A percentile compares a stretch with the other conserved stretches of the same genome.
Conservation (phyloP, 1,284 basidiomycete genomes). For the Paramarasmius palmivorus region DNA sequence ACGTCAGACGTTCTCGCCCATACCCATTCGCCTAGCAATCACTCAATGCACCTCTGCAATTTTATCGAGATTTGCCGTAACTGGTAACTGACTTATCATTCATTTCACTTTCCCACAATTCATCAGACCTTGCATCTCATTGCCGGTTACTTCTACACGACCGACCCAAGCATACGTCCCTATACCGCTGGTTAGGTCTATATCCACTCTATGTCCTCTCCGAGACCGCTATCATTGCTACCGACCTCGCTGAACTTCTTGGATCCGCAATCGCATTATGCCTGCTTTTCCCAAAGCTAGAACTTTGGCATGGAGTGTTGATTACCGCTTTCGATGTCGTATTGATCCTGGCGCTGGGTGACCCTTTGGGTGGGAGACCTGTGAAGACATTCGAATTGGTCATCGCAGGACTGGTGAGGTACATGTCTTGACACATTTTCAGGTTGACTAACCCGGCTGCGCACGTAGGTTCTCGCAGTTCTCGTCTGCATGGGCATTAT, state of each 20-base stretch:
- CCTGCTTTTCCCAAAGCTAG: slow-evolving; percentile 79
- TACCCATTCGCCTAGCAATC: too few relatives aligned
- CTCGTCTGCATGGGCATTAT: too few relatives aligned
- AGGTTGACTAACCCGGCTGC: slow-evolving; percentile 1
- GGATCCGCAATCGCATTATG: slow-evolving; percentile 67
- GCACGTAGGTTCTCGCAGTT: too few relatives aligned
- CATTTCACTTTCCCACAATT: too few relatives aligned
- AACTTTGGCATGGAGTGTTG: slow-evolving; percentile 81
- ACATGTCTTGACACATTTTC: neutral
- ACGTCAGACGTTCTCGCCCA: neutral
- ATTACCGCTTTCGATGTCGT: slow-evolving; percentile 86
- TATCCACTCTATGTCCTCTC: slow-evolving; percentile 71
- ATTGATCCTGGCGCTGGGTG: slow-evolving; percentile 65
- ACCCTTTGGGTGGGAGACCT: slow-evolving; percentile 58
- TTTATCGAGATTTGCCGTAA: too few relatives aligned
- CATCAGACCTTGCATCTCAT: slow-evolving; percentile 74
- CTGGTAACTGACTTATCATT: neutral
- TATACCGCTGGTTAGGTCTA: slow-evolving; percentile 65
- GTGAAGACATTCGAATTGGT: slow-evolving; percentile 81
- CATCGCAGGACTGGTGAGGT: slow-evolving; percentile 66
- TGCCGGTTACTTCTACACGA: slow-evolving; percentile 74
- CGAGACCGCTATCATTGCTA: slow-evolving; percentile 86
- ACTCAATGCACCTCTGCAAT: too few relatives aligned
- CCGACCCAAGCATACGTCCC: slow-evolving; percentile 57
- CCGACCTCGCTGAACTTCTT: slow-evolving; percentile 75